Evolutionary conservation across 208 protist genomes (phyloP).

Genomic region (Crithidia acanthocephali): DNA sequence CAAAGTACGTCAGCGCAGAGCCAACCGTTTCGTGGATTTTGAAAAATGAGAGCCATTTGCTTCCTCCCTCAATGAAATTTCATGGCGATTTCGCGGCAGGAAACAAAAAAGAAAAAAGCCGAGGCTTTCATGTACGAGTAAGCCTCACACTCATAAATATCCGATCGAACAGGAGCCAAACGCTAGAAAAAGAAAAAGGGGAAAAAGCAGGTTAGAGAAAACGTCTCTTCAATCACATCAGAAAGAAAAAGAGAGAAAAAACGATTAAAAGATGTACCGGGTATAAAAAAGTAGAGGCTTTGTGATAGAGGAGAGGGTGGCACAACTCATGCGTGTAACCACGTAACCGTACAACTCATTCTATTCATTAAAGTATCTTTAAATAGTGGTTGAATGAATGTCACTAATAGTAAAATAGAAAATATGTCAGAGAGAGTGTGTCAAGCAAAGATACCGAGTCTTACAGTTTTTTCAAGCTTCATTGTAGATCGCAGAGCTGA

Average conservation of each 20-base stretch:
- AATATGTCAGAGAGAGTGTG: constrained; percentile 5
- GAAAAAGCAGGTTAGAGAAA: not conserved
- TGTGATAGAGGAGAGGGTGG: constrained; percentile 19
- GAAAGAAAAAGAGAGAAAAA: constrained; percentile 1
- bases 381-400: not conserved
- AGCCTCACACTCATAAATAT: not conserved
- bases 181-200: constrained; percentile 8
- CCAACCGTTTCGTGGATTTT: not conserved
- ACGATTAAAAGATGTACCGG: constrained; percentile 2
- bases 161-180: not conserved
- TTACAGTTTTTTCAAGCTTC: constrained; percentile 1
- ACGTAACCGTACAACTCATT: constrained; percentile 18
- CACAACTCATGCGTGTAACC: constrained; percentile 21
- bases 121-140: not conserved
- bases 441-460: not conserved
- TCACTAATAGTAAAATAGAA: not conserved
- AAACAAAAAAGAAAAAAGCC: constrained; percentile 2
- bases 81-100: not conserved
- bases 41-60: not conserved
- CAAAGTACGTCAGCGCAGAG: not conserved
- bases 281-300: constrained; percentile 8
- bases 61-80: not conserved
- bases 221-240: too few species aligned
- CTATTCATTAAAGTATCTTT: constrained; percentile 12
- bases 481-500: not conserved